Evolutionary conservation across 2,329 filamentous ascomycete genomes (phyloP).

Genomic region (Verticillium alfalfae): DNA sequence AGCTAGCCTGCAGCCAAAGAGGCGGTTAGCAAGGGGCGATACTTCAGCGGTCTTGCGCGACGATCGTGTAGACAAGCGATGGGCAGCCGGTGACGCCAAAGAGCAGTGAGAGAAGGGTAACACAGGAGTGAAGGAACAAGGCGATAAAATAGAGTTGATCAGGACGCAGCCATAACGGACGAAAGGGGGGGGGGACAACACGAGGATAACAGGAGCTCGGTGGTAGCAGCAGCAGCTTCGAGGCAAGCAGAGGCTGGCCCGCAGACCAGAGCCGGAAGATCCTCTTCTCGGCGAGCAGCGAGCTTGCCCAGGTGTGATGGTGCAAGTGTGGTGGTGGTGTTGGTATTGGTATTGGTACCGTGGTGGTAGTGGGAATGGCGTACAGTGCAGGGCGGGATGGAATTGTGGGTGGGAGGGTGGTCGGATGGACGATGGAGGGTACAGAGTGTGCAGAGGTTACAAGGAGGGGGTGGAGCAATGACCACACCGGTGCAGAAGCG

Average conservation of each 20-base stretch:
- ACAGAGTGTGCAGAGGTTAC: neutral
- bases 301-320: neutral
- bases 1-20: neutral
- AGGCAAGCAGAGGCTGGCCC: neutral
- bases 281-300: neutral
- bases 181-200: neutral
- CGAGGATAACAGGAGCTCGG: neutral
- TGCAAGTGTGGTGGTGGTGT: neutral
- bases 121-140: neutral
- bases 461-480: neutral
- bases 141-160: neutral
- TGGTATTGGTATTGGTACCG: constrained; percentile 1
- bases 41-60: neutral
- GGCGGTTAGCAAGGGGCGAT: neutral
- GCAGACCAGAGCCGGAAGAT: neutral
- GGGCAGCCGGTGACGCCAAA: neutral
- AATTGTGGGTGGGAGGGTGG: neutral
- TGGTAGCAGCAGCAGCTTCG: neutral
- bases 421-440: neutral
- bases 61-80: neutral
- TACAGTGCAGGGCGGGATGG: neutral
- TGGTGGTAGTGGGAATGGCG: neutral
- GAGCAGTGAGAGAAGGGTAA: neutral
- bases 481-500: neutral
- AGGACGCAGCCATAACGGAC: neutral